A percentile compares a stretch with the other conserved stretches of the same genome.
phyloP scores from a whole-genome alignment of 73 alveolate genomes.

The Paramecium pentaurelia region DNA sequence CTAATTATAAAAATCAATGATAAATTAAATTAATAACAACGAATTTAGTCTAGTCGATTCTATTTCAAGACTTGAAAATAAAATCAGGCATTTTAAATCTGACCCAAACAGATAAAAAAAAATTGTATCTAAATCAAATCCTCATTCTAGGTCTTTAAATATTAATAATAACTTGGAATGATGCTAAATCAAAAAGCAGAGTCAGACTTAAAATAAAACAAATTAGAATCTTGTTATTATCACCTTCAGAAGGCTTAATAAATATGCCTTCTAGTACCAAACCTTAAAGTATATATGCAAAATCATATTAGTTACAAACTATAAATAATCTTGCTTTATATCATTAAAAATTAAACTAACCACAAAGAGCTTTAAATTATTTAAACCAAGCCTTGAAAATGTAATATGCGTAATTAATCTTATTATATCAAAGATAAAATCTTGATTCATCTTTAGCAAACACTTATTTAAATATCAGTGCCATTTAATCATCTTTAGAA shows the following conservation, averaged over 20 bases:
- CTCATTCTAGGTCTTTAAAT: not conserved
- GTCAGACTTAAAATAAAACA: not conserved
- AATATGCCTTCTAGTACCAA: not conserved
- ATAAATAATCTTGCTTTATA: not conserved
- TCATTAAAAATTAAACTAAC: not conserved
- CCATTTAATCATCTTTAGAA: not conserved
- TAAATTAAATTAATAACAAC: not conserved
- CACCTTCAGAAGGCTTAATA: not conserved
- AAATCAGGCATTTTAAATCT: not conserved
- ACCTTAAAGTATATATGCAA: not conserved
- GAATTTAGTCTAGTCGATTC: not conserved
- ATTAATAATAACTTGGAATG: not conserved
- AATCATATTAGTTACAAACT: not conserved
- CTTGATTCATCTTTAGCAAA: not conserved
- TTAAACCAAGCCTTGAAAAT: not conserved
- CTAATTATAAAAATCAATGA: not conserved
- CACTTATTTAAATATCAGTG: slow-evolving; percentile 1
- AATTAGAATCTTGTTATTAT: not conserved
- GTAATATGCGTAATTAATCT: not conserved
- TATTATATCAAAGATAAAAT: not conserved
- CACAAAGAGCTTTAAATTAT: not conserved
- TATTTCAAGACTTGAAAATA: not conserved
- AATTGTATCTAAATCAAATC: not conserved
- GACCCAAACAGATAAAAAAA: not conserved
- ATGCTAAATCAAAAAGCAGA: not conserved